Evolutionary conservation across 2,329 filamentous ascomycete genomes (phyloP).

Genomic region (Huntiella abstrusa): DNA sequence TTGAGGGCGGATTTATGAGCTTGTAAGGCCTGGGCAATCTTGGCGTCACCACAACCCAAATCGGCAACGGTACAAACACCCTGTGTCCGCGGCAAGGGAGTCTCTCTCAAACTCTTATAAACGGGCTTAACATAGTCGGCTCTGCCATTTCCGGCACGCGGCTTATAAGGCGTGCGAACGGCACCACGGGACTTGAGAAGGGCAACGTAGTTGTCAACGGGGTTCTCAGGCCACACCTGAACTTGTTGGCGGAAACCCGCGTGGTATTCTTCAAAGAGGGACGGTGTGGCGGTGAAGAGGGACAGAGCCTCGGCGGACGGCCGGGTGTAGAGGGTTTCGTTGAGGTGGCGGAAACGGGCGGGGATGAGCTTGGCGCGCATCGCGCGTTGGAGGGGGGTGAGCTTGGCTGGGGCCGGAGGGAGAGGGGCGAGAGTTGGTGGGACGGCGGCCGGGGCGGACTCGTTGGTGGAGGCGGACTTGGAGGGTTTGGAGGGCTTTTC

Average conservation of each 20-base stretch:
- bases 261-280: constrained; percentile 94
- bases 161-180: constrained; percentile 13
- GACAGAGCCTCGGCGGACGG: constrained; percentile 67
- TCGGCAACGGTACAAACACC: constrained; percentile 69
- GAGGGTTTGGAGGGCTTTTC: constrained; percentile 16
- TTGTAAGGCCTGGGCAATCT: constrained; percentile 52
- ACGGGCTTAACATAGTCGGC: constrained; percentile 12
- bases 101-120: constrained; percentile 16
- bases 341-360: constrained; percentile 90
- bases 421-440: constrained; percentile 18
- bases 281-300: constrained; percentile 68
- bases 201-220: constrained; percentile 68
- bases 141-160: constrained; percentile 11
- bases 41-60: constrained; percentile 82
- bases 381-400: constrained; percentile 80
- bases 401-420: constrained; percentile 32
- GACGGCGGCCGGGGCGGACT: constrained; percentile 11
- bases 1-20: constrained; percentile 45
- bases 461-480: constrained; percentile 20
- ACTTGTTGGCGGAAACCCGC: constrained; percentile 92
- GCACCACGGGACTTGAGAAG: constrained; percentile 48
- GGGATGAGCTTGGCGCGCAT: constrained; percentile 94
- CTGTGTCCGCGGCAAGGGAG: constrained; percentile 50
- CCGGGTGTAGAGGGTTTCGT: constrained; percentile 88
- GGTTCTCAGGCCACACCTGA: constrained; percentile 89